These are phyloP conservation scores for Hebeloma cylindrosporum DNA, from an alignment of 768 basidiomycete species.

Conservation along the genomic window DNA sequence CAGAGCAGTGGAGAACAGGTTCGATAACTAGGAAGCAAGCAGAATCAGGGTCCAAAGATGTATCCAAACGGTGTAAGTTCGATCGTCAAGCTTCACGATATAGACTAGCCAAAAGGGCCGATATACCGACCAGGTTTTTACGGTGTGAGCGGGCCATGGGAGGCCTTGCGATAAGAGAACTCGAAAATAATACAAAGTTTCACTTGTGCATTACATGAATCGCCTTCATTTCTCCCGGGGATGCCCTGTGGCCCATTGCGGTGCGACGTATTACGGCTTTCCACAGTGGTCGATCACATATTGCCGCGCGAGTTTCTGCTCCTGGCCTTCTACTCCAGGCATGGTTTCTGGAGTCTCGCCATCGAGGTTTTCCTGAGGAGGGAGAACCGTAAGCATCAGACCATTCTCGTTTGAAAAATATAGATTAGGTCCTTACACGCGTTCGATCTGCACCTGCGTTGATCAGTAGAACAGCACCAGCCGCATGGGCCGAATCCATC, in stretches of 20 bases:
- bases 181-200: too few species aligned
- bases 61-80: too few species aligned
- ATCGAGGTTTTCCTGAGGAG: conserved; percentile 74
- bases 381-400: conserved; percentile 15
- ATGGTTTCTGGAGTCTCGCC: conserved; percentile 85
- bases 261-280: conserved; percentile 30
- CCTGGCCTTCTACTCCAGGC: conserved; percentile 85
- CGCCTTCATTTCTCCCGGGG: not conserved
- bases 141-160: too few species aligned
- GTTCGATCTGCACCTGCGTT: conserved; percentile 94
- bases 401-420: conserved; percentile 3
- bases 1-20: too few species aligned
- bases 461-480: conserved; percentile 86
- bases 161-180: too few species aligned
- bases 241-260: not conserved
- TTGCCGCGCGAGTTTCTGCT: conserved; percentile 76
- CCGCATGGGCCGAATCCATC: conserved; percentile 94
- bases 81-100: too few species aligned
- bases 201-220: too few species aligned
- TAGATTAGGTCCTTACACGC: conserved; percentile 54
- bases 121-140: too few species aligned
- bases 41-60: too few species aligned
- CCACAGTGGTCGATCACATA: conserved; percentile 80
- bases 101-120: too few species aligned
- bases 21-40: too few species aligned